Base-by-base conservation (phyloP, 805 yeast genomes). In the Candida taoyuanica region DNA sequence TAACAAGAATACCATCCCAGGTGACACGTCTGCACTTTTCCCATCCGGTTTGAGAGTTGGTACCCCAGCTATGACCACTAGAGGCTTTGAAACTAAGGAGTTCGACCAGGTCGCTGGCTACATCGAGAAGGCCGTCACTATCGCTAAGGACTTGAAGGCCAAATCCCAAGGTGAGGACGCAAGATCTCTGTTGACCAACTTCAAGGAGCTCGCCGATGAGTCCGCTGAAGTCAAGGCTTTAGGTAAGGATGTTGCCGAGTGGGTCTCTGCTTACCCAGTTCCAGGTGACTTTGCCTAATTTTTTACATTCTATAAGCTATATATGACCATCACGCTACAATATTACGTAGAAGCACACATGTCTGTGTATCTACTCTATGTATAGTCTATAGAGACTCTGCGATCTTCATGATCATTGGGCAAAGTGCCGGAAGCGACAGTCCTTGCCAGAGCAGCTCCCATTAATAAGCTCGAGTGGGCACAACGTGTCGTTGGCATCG, bases 41-140 rank as follows among this genome's bases (percentile, higher is more conserved):
- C 98, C 98, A 57, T 86, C 94, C 44, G 98, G 98, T 53, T 71
- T 91, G 51, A 84, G 98, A 71, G 83, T 91, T 46, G 98, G 98
- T 55, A 85, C 98, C 14, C 98, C 98, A 42, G 98, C 98, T 31
- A 91, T 91, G 98, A 84, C 97, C 39, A 41, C 45, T 6, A 81
- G 98, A 70, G 97, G 96, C 33, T 82, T 91, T 58, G 76, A 76
- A 37, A 74, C 72, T 45, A 73, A 67, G 40, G 98, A 91, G 55
- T 91, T 91, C 59, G 78, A 71, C 46, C 73, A 74, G 59, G 93
- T 91, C 40, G 91, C 89, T 30, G 74, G 70, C 37, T 87, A 74
- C 69, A 85, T 91, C 56, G 85, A 84, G 59, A 65, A 68, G 50
- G 95, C 96, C 26, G 88, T 85, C 42, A 71, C 74, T 37, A 70